Percentiles rank a stretch among this genome's conserved stretches.
These are phyloP conservation scores for Dionaea muscipula DNA, from an alignment of 179 eudicot species.

Conservation along the genomic window DNA sequence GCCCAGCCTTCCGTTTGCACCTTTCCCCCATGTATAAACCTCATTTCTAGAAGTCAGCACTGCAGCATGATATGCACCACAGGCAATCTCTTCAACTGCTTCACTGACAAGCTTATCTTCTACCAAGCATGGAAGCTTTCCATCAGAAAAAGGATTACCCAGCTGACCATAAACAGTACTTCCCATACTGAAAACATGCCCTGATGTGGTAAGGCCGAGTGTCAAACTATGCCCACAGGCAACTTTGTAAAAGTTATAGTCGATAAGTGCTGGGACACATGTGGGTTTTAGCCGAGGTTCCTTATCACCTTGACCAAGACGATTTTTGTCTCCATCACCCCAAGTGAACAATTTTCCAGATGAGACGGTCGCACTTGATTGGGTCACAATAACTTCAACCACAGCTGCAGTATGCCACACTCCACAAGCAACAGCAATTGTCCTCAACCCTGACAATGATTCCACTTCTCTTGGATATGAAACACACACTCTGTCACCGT, in stretches of 20 bases:
- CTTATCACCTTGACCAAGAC: conserved; percentile 86
- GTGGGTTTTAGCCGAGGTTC: conserved; percentile 80
- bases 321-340: conserved; percentile 93
- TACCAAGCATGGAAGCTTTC: conserved; percentile 74
- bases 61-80: conserved; percentile 85
- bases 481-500: conserved; percentile 63
- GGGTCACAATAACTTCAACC: conserved; percentile 83
- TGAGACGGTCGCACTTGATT: conserved; percentile 51
- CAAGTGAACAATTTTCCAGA: conserved; percentile 80
- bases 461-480: conserved; percentile 73
- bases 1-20: conserved; percentile 88
- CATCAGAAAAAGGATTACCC: conserved; percentile 64
- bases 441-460: conserved; percentile 67
- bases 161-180: conserved; percentile 94
- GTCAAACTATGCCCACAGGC: conserved; percentile 91
- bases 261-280: conserved; percentile 77
- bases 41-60: conserved; percentile 71
- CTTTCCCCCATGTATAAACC: conserved; percentile 94
- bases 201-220: conserved; percentile 65
- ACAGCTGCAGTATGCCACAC: conserved; percentile 98
- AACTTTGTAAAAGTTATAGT: conserved; percentile 65
- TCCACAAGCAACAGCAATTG: conserved; percentile 88
- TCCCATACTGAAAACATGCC: conserved; percentile 78
- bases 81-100: conserved; percentile 60
- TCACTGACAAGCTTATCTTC: conserved; percentile 55